Evolutionary conservation across 345 rosid genomes (phyloP), one percentile per base, ranked within the genome.

Genomic region (Eucalyptus viminalis): DNA sequence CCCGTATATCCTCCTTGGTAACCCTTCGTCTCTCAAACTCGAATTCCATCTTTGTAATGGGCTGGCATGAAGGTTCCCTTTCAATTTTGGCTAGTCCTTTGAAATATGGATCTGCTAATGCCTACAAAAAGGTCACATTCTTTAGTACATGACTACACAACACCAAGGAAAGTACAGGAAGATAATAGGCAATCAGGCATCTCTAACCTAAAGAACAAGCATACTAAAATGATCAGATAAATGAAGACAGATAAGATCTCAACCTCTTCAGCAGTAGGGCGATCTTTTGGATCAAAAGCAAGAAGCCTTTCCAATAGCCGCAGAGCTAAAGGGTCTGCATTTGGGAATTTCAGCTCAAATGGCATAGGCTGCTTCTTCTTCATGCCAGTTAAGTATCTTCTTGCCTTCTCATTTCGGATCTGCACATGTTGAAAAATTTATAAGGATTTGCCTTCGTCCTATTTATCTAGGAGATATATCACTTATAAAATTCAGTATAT

Each of bases 391-490:
- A 97, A 93, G 91, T 97, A 96, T 90, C 97, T 96, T 91, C 99
- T 94, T 37, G 99, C 99, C 94, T 96, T 96, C 1, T 97, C 99
- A 91, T 97, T 96, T 90, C 93, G 95, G 89, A 96, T 95, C 99
- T 97, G 90, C 88, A 37, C 14, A 9, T 29, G 80, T 86, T 44
- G 44, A 40, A 4, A 4, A 76, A 37, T 3, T 21, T 10, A 56
- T 40, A 40, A 76, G 47, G 47, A 40, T 76, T 4, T 40, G 5
- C 83, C 47, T 11, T 40, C 5, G 5, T 19, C 45, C 5, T 37
- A 37, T 11, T 37, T 40, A 10, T 72, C 81, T 72, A 37, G 81
- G 15, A 76, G 44, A 58, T 37, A 14, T 1, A 87, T 86, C 83
- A 11, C 27, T 76, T 3, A 37, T 37, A 9, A 72, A 72, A 72